Conservation (phyloP, 2,329 filamentous ascomycete genomes). For the Emydomyces testavorans region DNA sequence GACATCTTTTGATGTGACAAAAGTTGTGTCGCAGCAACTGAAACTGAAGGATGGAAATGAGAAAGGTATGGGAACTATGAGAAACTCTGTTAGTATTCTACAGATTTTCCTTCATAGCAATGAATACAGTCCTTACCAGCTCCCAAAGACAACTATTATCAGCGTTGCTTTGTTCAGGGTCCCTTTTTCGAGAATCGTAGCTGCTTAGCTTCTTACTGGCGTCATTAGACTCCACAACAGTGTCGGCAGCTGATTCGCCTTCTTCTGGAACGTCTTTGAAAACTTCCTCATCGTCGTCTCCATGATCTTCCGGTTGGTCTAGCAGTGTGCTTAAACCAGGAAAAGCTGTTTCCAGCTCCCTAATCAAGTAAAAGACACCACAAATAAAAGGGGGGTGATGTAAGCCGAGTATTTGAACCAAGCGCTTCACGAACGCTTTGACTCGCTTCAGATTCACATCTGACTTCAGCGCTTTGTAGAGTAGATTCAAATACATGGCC, state of each 20-base stretch:
- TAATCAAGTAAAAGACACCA: slow-evolving; percentile 79
- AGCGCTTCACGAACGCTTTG: slow-evolving; percentile 88
- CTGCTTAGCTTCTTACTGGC: slow-evolving; percentile 26
- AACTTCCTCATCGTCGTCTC: slow-evolving; percentile 56
- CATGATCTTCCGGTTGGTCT: slow-evolving; percentile 66
- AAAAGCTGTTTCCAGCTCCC: slow-evolving; percentile 68
- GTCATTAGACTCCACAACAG: slow-evolving; percentile 20
- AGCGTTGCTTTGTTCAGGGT: slow-evolving; percentile 88
- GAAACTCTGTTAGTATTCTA: slow-evolving; percentile 10
- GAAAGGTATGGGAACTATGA: slow-evolving; percentile 51
- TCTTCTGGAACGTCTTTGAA: slow-evolving; percentile 55
- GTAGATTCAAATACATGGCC: slow-evolving; percentile 81
- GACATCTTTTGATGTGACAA: slow-evolving; percentile 58
- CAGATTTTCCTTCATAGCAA: neutral
- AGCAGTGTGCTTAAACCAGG: slow-evolving; percentile 68
- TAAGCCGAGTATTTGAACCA: slow-evolving; percentile 74
- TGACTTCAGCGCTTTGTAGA: slow-evolving; percentile 77
- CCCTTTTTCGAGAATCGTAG: slow-evolving; percentile 83
- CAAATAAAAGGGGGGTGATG: slow-evolving; percentile 90
- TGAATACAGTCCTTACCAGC: slow-evolving; percentile 44
- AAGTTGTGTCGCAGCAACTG: slow-evolving; percentile 65
- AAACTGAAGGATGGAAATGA: slow-evolving; percentile 90
- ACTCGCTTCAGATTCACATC: slow-evolving; percentile 85
- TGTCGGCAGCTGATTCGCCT: slow-evolving; percentile 32
- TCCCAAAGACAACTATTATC: slow-evolving; percentile 92